Conservation (phyloP, 2,329 filamentous ascomycete genomes). For the Epichloe elymi region DNA sequence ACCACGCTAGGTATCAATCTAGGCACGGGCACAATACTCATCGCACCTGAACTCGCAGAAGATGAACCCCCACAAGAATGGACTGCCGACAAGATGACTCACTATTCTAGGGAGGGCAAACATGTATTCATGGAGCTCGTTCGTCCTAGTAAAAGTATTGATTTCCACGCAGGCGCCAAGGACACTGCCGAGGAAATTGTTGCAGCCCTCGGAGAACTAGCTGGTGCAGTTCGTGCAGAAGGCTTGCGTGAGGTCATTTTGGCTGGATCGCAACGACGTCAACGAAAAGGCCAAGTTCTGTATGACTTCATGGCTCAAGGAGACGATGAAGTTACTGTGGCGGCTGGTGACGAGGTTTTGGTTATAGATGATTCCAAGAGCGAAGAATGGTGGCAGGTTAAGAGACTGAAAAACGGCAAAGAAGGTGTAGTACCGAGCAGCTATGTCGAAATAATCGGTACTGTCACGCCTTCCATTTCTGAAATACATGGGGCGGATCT, state of each 20-base stretch:
- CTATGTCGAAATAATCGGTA: conserved; percentile 80
- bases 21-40: conserved; percentile 75
- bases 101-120: conserved; percentile 96
- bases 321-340: conserved; percentile 90
- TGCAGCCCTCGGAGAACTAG: conserved; percentile 71
- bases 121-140: conserved; percentile 94
- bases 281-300: conserved; percentile 74
- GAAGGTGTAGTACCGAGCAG: conserved; percentile 94
- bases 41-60: conserved; percentile 71
- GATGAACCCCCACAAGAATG: conserved; percentile 85
- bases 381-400: conserved; percentile 97
- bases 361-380: conserved; percentile 83
- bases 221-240: conserved; percentile 73
- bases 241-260: conserved; percentile 74
- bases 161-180: conserved; percentile 94
- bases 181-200: conserved; percentile 95
- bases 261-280: conserved; percentile 54
- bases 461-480: conserved; percentile 37
- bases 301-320: conserved; percentile 97
- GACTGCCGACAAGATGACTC: conserved; percentile 89
- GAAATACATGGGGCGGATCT: conserved; percentile 32
- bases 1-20: conserved; percentile 93
- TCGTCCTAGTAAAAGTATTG: conserved; percentile 81
- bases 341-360: conserved; percentile 78
- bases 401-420: conserved; percentile 78